Conservation (phyloP, 345 rosid species). For the Atalantia buxifolia region DNA sequence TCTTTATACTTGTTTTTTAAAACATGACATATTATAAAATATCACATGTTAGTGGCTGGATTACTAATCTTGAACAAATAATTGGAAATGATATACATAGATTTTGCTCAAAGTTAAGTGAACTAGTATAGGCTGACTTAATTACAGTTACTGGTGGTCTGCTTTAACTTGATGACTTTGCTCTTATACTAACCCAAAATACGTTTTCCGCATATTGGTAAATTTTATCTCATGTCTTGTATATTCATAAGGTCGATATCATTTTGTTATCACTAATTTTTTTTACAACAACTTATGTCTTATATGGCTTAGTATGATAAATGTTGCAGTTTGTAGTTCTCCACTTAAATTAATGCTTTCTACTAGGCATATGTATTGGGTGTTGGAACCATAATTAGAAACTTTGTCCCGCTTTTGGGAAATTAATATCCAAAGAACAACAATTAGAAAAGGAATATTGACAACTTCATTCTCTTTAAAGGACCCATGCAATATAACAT, state of each 20-base stretch:
- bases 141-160: conserved; percentile 83
- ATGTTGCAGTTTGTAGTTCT: background rate
- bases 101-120: conserved; percentile 17
- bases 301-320: background rate
- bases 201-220: conserved; percentile 91
- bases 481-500: conserved; percentile 96
- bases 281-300: background rate
- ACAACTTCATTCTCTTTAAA: conserved; percentile 84
- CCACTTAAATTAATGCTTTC: conserved; percentile 17
- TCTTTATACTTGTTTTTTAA: conserved; percentile 39
- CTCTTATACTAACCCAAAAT: conserved; percentile 96
- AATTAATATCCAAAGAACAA: conserved; percentile 86
- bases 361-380: conserved; percentile 81
- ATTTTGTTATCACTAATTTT: background rate
- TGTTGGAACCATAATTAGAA: conserved; percentile 73
- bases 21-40: conserved; percentile 96
- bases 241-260: background rate
- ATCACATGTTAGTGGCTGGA: conserved; percentile 90
- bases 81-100: conserved; percentile 93
- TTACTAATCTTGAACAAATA: conserved; percentile 86
- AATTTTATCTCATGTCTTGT: conserved; percentile 13
- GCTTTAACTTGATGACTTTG: conserved; percentile 92
- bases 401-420: conserved; percentile 95
- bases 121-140: background rate
- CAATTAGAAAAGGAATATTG: conserved; percentile 97